Evolutionary conservation across 257 asterid genomes (phyloP).

Genomic region (Oldenlandia corymbosa): DNA sequence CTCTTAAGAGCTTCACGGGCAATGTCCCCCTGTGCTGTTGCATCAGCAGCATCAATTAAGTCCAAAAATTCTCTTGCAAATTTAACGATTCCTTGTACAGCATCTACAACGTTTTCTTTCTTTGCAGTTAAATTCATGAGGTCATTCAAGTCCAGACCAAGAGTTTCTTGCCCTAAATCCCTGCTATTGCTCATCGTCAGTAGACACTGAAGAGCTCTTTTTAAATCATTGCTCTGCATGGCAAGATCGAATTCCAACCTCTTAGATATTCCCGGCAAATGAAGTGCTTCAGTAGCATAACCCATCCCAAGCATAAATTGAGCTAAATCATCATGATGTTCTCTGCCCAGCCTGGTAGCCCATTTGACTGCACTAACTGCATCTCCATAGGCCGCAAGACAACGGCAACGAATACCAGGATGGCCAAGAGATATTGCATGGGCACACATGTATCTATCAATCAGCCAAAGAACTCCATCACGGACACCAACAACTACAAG

Average conservation of each 20-base stretch:
- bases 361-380: constrained; percentile 99
- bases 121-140: constrained; percentile 76
- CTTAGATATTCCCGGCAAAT: constrained; percentile 97
- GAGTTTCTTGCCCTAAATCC: constrained; percentile 92
- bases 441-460: constrained; percentile 91
- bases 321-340: constrained; percentile 97
- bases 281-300: constrained; percentile 98
- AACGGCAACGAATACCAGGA: constrained; percentile 96
- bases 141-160: constrained; percentile 86
- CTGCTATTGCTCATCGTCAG: constrained; percentile 96
- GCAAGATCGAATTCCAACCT: constrained; percentile 95
- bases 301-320: constrained; percentile 99
- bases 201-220: constrained; percentile 93
- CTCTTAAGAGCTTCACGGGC: constrained; percentile 98
- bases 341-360: constrained; percentile 97
- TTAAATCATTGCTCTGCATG: constrained; percentile 89
- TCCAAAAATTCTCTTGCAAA: constrained; percentile 91
- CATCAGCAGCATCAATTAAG: constrained; percentile 98
- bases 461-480: constrained; percentile 94
- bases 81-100: constrained; percentile 92
- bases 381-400: constrained; percentile 99
- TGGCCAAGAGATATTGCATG: constrained; percentile 96
- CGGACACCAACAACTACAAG: constrained; percentile 85
- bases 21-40: constrained; percentile 93
- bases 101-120: constrained; percentile 89